Evolutionary conservation across 495 filamentous ascomycete genomes (phyloP), one percentile per base, ranked within the genome.

Genomic region (Penicillium taxi): DNA sequence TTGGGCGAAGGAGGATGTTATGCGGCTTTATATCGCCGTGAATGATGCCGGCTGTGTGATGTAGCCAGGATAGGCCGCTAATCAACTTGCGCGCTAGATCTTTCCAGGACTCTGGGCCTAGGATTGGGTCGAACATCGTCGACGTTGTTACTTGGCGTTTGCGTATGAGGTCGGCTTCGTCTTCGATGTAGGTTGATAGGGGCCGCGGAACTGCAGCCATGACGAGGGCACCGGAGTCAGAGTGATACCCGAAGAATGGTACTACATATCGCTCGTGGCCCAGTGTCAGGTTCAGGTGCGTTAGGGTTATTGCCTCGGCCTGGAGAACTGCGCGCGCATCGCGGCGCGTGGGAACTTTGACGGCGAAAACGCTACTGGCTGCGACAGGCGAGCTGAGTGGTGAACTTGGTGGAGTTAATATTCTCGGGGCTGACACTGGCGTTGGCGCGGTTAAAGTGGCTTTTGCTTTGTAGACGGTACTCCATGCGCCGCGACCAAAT

Each of bases 401-500:
- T 5, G 72, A 74, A n/a, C 59, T 58, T 6, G 74, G 76, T 11
- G 72, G 68, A 26, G 67, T 70, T 20, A 32, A 33, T 40, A 31
- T 25, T n/a, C n/a, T n/a, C n/a, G 26, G 35, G 17, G 32, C 17
- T 9, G 40, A 21, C 21, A 34, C 31, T 23, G 24, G 18, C 34
- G 35, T 32, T 23, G 25, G 12, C 33, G 36, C 18, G 32, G 25
- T 22, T 27, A 35, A 44, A 14, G 14, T 45, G 41, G 26, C 48
- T 37, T 16, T 53, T 11, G 55, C 75, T 35, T 65, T 67, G 53
- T 75, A 78, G 8, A 82, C 78, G 9, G 65, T 67, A 48, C 78
- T 82, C 77, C 77, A 81, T 5, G 64, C 64, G 7, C 78, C 78
- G 29, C 56, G 65, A 20, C 77, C 78, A 23, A 73, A 72, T 44